These are phyloP conservation scores for Torrubiella hemipterigena DNA, from an alignment of 2,329 filamentous ascomycete genomes.

Conservation along the genomic window DNA sequence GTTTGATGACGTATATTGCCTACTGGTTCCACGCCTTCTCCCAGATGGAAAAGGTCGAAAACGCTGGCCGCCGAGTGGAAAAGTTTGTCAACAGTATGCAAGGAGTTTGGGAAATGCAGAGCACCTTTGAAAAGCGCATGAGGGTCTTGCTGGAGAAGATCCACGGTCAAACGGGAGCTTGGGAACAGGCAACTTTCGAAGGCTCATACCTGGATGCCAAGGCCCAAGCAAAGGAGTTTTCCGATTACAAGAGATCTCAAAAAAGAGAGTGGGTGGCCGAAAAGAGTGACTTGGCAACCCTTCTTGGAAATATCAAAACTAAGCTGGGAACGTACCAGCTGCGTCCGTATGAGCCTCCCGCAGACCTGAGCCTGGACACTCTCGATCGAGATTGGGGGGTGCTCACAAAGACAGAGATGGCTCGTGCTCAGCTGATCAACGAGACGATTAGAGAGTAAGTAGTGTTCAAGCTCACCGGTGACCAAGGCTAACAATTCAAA, in stretches of 20 bases:
- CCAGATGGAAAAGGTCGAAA: slow-evolving; percentile 97
- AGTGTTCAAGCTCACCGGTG: no score
- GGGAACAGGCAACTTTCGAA: slow-evolving; percentile 73
- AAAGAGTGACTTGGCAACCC: slow-evolving; percentile 86
- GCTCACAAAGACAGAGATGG: slow-evolving; percentile 74
- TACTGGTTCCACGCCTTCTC: slow-evolving; percentile 99
- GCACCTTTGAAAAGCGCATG: slow-evolving; percentile 87
- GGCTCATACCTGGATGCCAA: slow-evolving; percentile 92
- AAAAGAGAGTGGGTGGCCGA: slow-evolving; percentile 96
- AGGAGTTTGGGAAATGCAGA: slow-evolving; percentile 99
- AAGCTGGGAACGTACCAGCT: slow-evolving; percentile 92
- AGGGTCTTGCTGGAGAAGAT: slow-evolving; percentile 67
- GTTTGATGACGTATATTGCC: slow-evolving; percentile 98
- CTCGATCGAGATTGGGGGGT: slow-evolving; percentile 73
- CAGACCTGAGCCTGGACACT: slow-evolving; percentile 68
- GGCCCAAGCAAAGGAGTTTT: slow-evolving; percentile 69
- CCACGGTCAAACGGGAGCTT: slow-evolving; percentile 57
- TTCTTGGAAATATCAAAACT: slow-evolving; percentile 97
- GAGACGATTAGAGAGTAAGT: slow-evolving; percentile 88
- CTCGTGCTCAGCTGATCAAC: slow-evolving; percentile 86
- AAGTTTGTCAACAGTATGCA: slow-evolving; percentile 99
- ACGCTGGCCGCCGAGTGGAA: slow-evolving; percentile 88
- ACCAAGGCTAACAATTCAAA: slow-evolving; percentile 23
- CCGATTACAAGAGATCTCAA: slow-evolving; percentile 77
- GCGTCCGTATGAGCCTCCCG: slow-evolving; percentile 80